Base-by-base conservation (phyloP, 306 rosid genomes). In the Cicer cuneatum region DNA sequence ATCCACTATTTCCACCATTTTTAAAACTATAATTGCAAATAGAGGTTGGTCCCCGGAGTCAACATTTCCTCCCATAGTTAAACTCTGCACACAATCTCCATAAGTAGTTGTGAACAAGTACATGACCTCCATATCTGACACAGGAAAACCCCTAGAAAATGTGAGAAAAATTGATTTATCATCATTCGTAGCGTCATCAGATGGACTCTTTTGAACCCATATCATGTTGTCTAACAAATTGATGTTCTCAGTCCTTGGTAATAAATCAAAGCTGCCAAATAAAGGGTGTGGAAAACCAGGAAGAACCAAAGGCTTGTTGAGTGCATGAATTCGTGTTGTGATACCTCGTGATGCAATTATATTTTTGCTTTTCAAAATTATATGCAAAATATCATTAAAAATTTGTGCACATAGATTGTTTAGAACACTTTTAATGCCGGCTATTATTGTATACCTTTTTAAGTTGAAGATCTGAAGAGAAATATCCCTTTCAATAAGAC, bases 241-340 rank as follows among this genome's bases (percentile, higher is more conserved):
- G 0, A 19, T 7, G 15, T 72, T 48, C 12, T 6, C 16, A 7
- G 2, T 24, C 2, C 7, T 15, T 13, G 75, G 57, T 5, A 69
- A 21, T 1, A 89, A 10, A 10, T 14, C 75, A 15, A 89, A 16
- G 1, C 10, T 40, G 21, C 92, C 95, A 76, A 89, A 89, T 7
- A 89, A n/a, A 6, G 86, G 86, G 63, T 91, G 92, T 1, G 94
- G 88, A 21, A 86, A 91, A 29, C 92, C 87, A 11, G 84, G 85
- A 7, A 89, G 37, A 11, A 66, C 51, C 0, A 88, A 7, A 43
- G 78, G 79, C 8, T 37, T 69, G 6, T 67, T 29, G 64, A 66
- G 58, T 6, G 21, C 2, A 48, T 33, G 45, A 2, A 7, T 12
- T 29, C 4, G 16, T 59, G 76, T 58, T 10, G 21, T 29, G 68